Conservation (phyloP, 768 basidiomycete species). For the Calocybe gangraenosa region DNA sequence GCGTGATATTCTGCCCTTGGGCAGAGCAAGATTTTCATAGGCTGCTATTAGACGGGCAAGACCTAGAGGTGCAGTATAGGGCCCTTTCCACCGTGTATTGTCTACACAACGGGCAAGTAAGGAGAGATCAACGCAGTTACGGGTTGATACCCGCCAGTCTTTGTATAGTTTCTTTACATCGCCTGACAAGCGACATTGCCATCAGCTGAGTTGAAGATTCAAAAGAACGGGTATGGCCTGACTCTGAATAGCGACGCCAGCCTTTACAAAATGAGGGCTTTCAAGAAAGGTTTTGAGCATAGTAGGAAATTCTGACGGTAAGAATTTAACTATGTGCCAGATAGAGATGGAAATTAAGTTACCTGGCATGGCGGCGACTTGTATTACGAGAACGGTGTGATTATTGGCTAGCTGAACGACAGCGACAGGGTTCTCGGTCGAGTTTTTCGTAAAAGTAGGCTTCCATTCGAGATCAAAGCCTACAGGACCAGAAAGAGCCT, state of each 20-base stretch:
- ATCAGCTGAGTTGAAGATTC: constrained; percentile 9
- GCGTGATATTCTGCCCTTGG: constrained; percentile 56
- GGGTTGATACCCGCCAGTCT: constrained; percentile 39
- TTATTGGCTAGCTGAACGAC: constrained; percentile 67
- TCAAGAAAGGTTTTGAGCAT: constrained; percentile 49
- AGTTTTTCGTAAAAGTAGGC: constrained; percentile 52
- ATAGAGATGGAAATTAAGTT: constrained; percentile 9
- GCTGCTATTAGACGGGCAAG: constrained; percentile 60
- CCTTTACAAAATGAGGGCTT: constrained; percentile 53
- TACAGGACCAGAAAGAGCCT: constrained; percentile 29
- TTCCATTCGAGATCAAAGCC: constrained; percentile 85
- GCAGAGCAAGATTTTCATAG: constrained; percentile 49
- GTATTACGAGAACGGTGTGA: constrained; percentile 56
- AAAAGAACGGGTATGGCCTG: constrained; percentile 20
- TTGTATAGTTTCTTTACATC: constrained; percentile 64
- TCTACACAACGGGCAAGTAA: constrained; percentile 69
- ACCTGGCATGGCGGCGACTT: constrained; percentile 59
- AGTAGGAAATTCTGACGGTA: constrained; percentile 44
- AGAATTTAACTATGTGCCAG: neutral
- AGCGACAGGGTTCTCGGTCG: constrained; percentile 61
- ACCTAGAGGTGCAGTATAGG: constrained; percentile 55
- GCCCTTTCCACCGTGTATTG: constrained; percentile 69
- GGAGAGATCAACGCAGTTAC: constrained; percentile 65
- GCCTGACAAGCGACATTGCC: constrained; percentile 33
- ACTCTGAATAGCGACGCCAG: constrained; percentile 76